Base-by-base conservation (phyloP, 2,329 filamentous ascomycete species). In the Ambrosiella cleistominuta region DNA sequence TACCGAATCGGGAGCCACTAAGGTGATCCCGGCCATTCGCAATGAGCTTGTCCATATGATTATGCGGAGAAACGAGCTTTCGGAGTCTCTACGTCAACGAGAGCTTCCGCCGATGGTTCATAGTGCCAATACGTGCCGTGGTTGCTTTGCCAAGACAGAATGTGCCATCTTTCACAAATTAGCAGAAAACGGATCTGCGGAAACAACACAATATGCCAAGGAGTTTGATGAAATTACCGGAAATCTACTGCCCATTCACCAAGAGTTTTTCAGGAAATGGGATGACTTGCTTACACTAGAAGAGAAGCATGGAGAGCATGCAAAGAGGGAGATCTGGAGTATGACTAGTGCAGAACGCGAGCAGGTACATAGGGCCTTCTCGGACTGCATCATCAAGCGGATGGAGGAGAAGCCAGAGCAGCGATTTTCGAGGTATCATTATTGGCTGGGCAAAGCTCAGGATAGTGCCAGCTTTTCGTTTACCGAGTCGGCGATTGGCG, bases 151-250 rank as follows among this genome's bases (percentile, higher is more conserved):
- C 0, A 91, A 95, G 69, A 81, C 85, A 3, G 75, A 89, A 1
- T 98, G 93, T 68, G 95, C 97, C 66, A 82, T 90, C 19, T 98
- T 96, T 66, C 89, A 98, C 69, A 91, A 88, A 64, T 77, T 98
- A 2, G 81, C 86, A 1, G 93, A 98, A 65, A 78, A 86, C 65
- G 93, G 93, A 2, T 78, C 85, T 59, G 85, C 83, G 4, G 86
- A 93, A 63, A 82, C 82, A 0, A 91, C 91, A 62, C 88, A 86
- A 15, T 80, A 95, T 68, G 81, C 84, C 51, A 80, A 84, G 37
- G 86, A 86, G 64, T 98, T 96, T 66, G 81, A 88, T 56, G 86
- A 93, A 62, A 73, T 88, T 5, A 83, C 95, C 55, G 77, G 78
- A 60, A 85, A 94, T 66, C 75, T 95, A n/a, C 86, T 80, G 5